Evolutionary conservation across 2,329 filamentous ascomycete genomes (phyloP).

Genomic region (Dryadomyces quercus-mongolicae): DNA sequence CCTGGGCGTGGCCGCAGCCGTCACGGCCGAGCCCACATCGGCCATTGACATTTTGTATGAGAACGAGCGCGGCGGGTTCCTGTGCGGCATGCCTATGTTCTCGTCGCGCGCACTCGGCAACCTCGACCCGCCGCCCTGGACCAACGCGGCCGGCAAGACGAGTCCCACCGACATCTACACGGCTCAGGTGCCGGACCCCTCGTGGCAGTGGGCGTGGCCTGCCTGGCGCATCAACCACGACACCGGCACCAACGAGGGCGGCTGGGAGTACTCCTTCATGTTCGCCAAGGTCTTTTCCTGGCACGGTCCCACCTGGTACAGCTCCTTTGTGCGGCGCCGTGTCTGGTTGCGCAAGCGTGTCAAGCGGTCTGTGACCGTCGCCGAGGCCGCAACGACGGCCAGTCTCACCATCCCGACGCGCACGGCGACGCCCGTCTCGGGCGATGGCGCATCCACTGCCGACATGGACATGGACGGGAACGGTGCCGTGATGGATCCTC

Average conservation of each 20-base stretch:
- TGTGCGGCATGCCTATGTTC: conserved; percentile 85
- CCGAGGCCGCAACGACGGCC: not conserved
- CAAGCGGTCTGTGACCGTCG: conserved; percentile 27
- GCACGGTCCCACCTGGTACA: conserved; percentile 88
- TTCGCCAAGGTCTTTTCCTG: conserved; percentile 66
- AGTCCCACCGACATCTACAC: conserved; percentile 62
- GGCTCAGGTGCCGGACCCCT: conserved; percentile 85
- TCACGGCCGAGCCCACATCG: conserved; percentile 21
- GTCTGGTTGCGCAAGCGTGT: conserved; percentile 77
- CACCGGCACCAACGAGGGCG: conserved; percentile 66
- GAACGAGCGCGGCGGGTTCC: conserved; percentile 82
- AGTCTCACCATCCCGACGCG: not conserved
- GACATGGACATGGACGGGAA: conserved; percentile 10
- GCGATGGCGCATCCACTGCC: conserved; percentile 11
- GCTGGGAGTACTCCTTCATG: conserved; percentile 92
- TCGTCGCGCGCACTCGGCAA: conserved; percentile 74
- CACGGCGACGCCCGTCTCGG: not conserved
- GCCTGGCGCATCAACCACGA: conserved; percentile 59
- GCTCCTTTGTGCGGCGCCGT: conserved; percentile 82
- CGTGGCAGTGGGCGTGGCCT: conserved; percentile 78
- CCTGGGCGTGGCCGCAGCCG: not conserved
- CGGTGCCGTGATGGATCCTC: conserved; percentile 23
- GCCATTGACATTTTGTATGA: conserved; percentile 87
- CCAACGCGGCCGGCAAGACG: conserved; percentile 52
- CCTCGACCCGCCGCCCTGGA: conserved; percentile 79